These are phyloP conservation scores for Conidiobolus incongruus DNA, from an alignment of 371 early-diverging fungal species.

Conservation along the genomic window DNA sequence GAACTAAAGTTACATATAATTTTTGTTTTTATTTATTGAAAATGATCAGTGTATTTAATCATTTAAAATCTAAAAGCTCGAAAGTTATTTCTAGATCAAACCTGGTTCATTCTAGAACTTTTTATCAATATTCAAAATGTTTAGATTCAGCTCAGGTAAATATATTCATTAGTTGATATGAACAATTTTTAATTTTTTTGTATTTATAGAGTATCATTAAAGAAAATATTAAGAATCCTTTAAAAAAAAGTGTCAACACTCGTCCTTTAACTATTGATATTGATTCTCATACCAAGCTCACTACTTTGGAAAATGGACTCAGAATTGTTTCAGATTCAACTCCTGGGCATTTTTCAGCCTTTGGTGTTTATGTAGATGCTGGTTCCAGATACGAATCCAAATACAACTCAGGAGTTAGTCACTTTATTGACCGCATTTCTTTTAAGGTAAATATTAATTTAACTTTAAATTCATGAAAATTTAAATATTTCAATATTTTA, in stretches of 20 bases:
- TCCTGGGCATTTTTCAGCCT: constrained; percentile 72
- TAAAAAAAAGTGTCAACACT: neutral
- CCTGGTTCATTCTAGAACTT: no score
- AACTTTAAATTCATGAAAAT: neutral
- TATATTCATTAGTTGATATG: no score
- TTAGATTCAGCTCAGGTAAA: no score
- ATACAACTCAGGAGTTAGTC: constrained; percentile 44
- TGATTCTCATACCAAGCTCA: constrained; percentile 16
- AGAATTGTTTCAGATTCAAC: constrained; percentile 56
- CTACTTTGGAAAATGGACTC: constrained; percentile 70
- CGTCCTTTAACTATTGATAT: constrained; percentile 1
- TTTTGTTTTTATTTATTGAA: no score
- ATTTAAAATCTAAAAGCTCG: no score
- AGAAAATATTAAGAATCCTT: no score
- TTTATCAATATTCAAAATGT: neutral
- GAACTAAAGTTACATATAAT: no score
- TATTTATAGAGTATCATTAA: no score
- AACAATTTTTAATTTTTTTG: no score
- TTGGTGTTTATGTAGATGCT: constrained; percentile 76
- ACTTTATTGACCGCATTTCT: constrained; percentile 73
- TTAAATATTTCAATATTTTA: constrained; percentile 6
- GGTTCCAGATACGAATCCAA: constrained; percentile 70
- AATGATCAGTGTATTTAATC: no score
- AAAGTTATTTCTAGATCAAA: no score
- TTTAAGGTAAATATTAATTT: constrained; percentile 42